Evolutionary conservation across 768 basidiomycete genomes (phyloP), one percentile per base, ranked within the genome.

Genomic region (Fibroporia radiculosa): DNA sequence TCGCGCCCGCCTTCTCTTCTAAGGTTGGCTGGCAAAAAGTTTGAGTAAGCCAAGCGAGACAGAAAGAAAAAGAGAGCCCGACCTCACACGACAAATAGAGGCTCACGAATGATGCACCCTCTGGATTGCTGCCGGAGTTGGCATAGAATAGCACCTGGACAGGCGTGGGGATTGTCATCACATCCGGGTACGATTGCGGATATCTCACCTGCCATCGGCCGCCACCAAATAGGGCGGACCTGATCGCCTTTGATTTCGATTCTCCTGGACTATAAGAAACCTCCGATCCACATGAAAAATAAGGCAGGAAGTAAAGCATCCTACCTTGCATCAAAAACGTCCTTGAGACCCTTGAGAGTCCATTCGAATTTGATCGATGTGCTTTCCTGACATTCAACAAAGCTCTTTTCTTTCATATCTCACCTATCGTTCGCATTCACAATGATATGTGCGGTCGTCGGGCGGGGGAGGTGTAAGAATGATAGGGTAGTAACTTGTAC

Each of bases 31-130:
- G 49, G 18, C 28, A 29, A 24, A n/a, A 13, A 12, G 35, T 36
- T 31, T 31, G 34, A 10, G 34, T 6, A 10, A 19, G n/a, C n/a
- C n/a, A n/a, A n/a, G n/a, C n/a, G n/a, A n/a, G n/a, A n/a, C 29
- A 16, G 8, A 16, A 39, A 26, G 26, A 16, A n/a, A 10, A 41
- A 4, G 24, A n/a, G 12, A 41, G 23, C 11, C 12, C 19, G 4
- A 88, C 88, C 68, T 90, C 86, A 49, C 88, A 89, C 8, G 83
- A 83, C 19, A 92, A 71, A 61, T 88, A 91, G 32, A 92, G 57
- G 60, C 84, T 86, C 25, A 88, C 74, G 55, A 74, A 84, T 14
- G 75, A 72, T 4, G 74, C 69, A 2, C 70, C 72, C 11, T 67
- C 59, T n/a, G 61, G 74, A 33, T 74, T 72, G n/a, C 72, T 74